These are phyloP conservation scores for Bauhinia variegata DNA, from an alignment of 306 rosid species.

Conservation along the genomic window DNA sequence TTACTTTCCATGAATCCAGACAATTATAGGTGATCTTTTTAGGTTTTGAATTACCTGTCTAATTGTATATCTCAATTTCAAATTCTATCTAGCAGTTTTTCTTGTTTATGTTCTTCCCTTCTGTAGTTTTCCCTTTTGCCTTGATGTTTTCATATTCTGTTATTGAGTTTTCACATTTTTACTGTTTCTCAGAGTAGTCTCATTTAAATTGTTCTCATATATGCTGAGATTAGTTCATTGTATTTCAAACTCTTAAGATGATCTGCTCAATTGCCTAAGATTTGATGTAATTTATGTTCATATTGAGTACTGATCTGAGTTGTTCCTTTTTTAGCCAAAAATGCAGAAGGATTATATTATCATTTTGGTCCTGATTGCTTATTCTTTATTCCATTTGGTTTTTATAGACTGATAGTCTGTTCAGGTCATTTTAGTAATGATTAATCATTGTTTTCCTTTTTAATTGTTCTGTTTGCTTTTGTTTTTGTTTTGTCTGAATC, in stretches of 20 bases:
- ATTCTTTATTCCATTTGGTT: too few species aligned
- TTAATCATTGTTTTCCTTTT: constrained; percentile 24
- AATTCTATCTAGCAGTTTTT: neutral
- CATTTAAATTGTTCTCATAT: too few species aligned
- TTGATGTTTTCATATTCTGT: neutral
- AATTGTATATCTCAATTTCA: neutral
- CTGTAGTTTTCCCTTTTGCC: neutral
- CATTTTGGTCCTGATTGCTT: too few species aligned
- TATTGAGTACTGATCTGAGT: too few species aligned
- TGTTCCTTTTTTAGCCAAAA: too few species aligned
- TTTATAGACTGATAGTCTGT: neutral
- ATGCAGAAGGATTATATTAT: too few species aligned
- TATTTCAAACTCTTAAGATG: too few species aligned
- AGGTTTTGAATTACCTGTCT: neutral
- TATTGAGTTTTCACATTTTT: neutral
- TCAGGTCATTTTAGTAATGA: too few species aligned
- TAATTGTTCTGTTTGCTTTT: neutral
- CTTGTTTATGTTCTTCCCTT: neutral
- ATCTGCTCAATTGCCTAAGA: too few species aligned
- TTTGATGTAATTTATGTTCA: too few species aligned
- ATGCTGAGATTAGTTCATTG: too few species aligned
- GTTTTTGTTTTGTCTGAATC: constrained; percentile 9
- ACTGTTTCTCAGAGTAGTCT: too few species aligned
- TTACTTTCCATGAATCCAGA: constrained; percentile 94
- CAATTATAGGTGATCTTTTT: constrained; percentile 74